phyloP scores from a whole-genome alignment of 208 protist genomes.

The Wallacemonas sp. region DNA sequence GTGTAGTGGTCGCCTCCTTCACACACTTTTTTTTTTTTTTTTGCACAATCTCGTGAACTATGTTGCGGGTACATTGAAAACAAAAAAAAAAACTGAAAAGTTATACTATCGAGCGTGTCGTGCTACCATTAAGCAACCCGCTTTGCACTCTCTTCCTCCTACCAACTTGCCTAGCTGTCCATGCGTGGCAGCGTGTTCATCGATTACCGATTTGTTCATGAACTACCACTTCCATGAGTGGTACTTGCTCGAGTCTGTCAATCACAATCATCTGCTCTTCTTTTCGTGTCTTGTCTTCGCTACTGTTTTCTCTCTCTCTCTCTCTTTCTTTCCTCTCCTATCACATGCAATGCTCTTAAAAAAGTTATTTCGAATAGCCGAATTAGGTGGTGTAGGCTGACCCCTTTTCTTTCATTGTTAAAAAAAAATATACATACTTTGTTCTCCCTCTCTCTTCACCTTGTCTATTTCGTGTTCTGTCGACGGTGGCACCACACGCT shows the following conservation, averaged over 20 bases:
- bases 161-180: not conserved
- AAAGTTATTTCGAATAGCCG: not conserved
- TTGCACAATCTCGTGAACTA: not conserved
- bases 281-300: not conserved
- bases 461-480: no score
- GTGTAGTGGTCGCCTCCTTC: not conserved
- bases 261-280: no score
- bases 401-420: not conserved
- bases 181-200: no score
- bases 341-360: not conserved
- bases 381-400: not conserved
- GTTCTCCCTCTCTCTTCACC: no score
- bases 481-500: no score
- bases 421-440: constrained; percentile 8
- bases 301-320: not conserved
- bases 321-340: constrained; percentile 8
- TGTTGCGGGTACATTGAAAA: no score
- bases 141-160: not conserved
- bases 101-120: not conserved
- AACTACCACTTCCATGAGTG: no score
- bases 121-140: not conserved
- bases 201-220: no score
- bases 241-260: no score
- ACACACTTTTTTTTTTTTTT: not conserved
- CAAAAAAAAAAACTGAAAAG: no score